Percentiles rank a stretch among this genome's conserved stretches.
Conservation (phyloP, 2,329 filamentous ascomycete genomes). For the Ophiostoma sp. region DNA sequence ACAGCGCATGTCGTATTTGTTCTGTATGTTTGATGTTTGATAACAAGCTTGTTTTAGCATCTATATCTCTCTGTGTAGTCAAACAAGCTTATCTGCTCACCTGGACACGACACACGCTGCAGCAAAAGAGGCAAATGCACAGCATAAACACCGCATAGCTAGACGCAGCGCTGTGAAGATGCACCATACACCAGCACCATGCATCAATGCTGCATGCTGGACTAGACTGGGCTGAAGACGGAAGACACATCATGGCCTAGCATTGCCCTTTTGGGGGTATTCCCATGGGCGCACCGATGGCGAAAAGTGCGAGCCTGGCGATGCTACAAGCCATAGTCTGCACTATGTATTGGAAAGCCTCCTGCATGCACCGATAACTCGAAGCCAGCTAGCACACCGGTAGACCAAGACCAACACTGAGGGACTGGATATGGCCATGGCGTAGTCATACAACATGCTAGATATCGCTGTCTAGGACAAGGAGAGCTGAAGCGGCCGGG, state of each 20-base stretch:
- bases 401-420: neutral
- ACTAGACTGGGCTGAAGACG: too few species aligned
- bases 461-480: neutral
- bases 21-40: neutral
- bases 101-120: neutral
- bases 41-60: conserved; percentile 8
- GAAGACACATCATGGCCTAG: neutral
- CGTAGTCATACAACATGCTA: conserved; percentile 4
- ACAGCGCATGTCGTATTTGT: conserved; percentile 1
- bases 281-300: too few species aligned
- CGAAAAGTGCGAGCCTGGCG: too few species aligned
- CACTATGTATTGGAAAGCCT: neutral
- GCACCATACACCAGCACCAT: neutral
- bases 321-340: neutral
- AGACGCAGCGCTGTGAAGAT: neutral
- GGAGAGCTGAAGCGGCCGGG: neutral
- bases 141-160: neutral
- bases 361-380: conserved; percentile 5
- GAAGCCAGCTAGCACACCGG: neutral
- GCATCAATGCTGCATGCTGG: too few species aligned
- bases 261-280: neutral
- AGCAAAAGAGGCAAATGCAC: neutral
- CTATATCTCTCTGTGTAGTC: neutral
- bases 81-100: conserved; percentile 2
- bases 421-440: neutral